Evolutionary conservation across 2,329 filamentous ascomycete species (phyloP).

Genomic region (Pseudogymnoascus sp.): DNA sequence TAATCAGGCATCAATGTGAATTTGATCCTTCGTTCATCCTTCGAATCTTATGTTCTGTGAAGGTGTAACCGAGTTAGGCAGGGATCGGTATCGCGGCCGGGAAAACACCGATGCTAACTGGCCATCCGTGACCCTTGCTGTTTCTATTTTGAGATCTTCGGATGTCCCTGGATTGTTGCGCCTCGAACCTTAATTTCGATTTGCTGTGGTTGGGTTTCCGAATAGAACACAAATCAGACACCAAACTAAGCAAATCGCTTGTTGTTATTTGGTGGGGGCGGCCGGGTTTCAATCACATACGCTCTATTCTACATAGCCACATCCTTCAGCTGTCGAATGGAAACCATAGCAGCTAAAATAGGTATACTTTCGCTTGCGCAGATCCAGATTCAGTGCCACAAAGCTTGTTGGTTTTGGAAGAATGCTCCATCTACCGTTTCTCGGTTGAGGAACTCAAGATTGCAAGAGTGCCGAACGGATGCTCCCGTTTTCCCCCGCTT

Average conservation of each 20-base stretch:
- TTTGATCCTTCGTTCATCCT: neutral
- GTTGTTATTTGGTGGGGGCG: neutral
- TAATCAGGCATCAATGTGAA: neutral
- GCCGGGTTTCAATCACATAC: neutral
- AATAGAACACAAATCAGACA: neutral
- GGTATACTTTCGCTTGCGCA: neutral
- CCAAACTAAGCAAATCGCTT: neutral
- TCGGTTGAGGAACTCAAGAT: neutral
- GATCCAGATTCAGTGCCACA: neutral
- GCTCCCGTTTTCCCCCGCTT: neutral
- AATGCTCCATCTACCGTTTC: neutral
- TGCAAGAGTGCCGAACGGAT: neutral
- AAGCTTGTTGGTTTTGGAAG: neutral
- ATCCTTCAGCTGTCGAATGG: neutral
- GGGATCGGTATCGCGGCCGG: neutral
- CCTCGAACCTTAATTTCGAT: constrained; percentile 4
- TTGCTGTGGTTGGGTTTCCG: neutral
- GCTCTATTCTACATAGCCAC: neutral
- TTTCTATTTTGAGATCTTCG: neutral
- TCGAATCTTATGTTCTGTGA: neutral
- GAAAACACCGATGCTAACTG: neutral
- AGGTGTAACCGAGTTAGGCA: neutral
- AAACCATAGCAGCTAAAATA: neutral
- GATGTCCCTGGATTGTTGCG: neutral
- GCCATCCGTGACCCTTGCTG: neutral